Base-by-base conservation (phyloP, 1,284 basidiomycete genomes). In the Inonotus hispidus region DNA sequence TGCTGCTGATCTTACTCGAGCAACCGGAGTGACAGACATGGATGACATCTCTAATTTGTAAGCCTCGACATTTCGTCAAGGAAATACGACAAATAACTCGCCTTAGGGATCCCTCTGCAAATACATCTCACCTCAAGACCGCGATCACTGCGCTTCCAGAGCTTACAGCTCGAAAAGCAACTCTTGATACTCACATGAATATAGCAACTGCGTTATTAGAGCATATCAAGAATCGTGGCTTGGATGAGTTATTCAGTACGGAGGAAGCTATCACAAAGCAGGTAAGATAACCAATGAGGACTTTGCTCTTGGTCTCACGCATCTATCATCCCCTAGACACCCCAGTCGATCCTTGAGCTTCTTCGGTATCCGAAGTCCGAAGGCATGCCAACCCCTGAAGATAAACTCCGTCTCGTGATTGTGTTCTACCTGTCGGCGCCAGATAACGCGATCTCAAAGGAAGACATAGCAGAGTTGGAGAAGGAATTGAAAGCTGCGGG, bases 61-160 rank as follows among this genome's bases (percentile, higher is more conserved):
- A 71, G 90, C 2, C n/a, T 66, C 58, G n/a, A 54, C 38, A 25
- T 54, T 39, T 7, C 8, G 59, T 62, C 62, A 56, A 14, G 35
- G 43, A 7, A 35, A n/a, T n/a, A 14, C 23, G 11, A 25, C 35
- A 27, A 60, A 37, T 19, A 57, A 52, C 62, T 25, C 58, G 58
- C 52, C 38, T 10, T 66, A 94, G 93, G 59, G 95, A 99, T 70
- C 81, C 97, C n/a, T 88, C 93, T 1, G 88, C 93, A 23, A 98
- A 98, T 72, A 95, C 97, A 5, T 83, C 93, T 7, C 92, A 99
- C 73, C 79, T 99, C 58, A 99, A 98, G 77, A 95, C 93, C 0
- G 97, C 97, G 2, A 98, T 99, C 71, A 99, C 96, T 0, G 94
- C 95, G 61, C 80, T 99, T n/a, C 97, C 97, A 1, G 96, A 99